A percentile compares a stretch with the other conserved stretches of the same genome.
Conservation (phyloP, 208 protist genomes). For the Leishmania amazonensis region DNA sequence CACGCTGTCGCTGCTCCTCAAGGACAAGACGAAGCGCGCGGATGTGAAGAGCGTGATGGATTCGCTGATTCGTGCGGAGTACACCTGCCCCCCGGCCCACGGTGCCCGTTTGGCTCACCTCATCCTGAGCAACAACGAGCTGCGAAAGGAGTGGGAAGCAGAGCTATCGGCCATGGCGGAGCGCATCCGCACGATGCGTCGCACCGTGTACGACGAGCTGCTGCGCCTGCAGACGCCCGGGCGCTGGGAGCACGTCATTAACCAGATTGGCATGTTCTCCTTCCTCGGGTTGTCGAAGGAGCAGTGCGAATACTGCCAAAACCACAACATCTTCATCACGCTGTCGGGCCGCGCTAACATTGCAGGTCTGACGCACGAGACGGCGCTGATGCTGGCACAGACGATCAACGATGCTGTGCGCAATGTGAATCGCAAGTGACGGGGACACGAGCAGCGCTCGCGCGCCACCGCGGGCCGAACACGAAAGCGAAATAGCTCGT, state of each 20-base stretch:
- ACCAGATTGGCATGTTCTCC: conserved; percentile 99
- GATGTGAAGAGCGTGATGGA: conserved; percentile 78
- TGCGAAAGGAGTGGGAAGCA: conserved; percentile 89
- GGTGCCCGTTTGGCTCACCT: conserved; percentile 95
- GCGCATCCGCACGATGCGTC: conserved; percentile 87
- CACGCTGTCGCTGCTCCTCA: conserved; percentile 73
- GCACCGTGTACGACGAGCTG: conserved; percentile 76
- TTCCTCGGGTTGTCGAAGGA: conserved; percentile 94
- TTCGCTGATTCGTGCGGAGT: conserved; percentile 92
- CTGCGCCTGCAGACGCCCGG: conserved; percentile 71
- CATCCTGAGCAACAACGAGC: conserved; percentile 82
- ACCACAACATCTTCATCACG: conserved; percentile 80
- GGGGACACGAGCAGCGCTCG: background rate
- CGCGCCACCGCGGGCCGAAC: too few species aligned
- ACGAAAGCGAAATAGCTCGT: too few species aligned
- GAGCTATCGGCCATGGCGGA: conserved; percentile 91
- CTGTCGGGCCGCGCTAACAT: conserved; percentile 81
- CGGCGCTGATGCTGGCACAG: conserved; percentile 60
- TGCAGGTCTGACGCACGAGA: conserved; percentile 68
- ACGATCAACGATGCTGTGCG: conserved; percentile 74
- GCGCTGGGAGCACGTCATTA: conserved; percentile 95
- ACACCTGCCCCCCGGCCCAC: conserved; percentile 96
- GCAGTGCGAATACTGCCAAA: conserved; percentile 77
- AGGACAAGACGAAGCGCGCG: conserved; percentile 53
- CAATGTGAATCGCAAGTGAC: conserved; percentile 30